phyloP scores from a whole-genome alignment of 169 alveolate species.

The Plasmodium cynomolgi region DNA sequence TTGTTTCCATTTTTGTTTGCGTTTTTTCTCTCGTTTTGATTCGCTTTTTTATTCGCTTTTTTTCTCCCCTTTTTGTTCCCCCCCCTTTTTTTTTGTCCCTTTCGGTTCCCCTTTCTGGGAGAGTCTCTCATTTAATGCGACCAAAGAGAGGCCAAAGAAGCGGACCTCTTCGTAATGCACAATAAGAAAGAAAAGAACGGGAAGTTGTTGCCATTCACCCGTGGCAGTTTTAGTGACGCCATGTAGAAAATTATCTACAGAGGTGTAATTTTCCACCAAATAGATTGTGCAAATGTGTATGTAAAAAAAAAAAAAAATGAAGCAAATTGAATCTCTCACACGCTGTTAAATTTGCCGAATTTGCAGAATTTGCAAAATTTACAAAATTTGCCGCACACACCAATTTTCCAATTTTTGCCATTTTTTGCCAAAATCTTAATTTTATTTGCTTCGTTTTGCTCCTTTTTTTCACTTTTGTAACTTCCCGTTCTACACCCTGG shows the following conservation, averaged over 20 bases:
- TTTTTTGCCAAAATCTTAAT: conserved; percentile 7
- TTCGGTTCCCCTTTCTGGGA: neutral
- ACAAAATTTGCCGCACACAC: neutral
- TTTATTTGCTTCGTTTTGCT: neutral
- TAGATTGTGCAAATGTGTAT: neutral
- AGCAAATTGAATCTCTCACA: neutral
- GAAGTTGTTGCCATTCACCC: neutral
- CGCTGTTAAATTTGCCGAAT: neutral
- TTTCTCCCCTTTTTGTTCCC: neutral
- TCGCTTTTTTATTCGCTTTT: neutral
- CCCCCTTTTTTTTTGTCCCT: neutral
- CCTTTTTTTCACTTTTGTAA: neutral
- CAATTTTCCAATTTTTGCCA: neutral
- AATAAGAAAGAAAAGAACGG: neutral
- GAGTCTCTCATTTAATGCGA: conserved; percentile 12
- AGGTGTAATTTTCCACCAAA: neutral
- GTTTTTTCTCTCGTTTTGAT: neutral
- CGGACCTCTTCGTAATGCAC: conserved; percentile 41
- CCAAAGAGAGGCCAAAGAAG: neutral
- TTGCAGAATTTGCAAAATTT: neutral
- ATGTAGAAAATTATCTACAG: conserved; percentile 1
- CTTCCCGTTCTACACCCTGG: neutral
- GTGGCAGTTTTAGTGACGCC: neutral
- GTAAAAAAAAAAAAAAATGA: neutral
- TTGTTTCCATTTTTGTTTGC: neutral